Conservation (phyloP, 2,329 filamentous ascomycete genomes). For the Venturia pyrina region DNA sequence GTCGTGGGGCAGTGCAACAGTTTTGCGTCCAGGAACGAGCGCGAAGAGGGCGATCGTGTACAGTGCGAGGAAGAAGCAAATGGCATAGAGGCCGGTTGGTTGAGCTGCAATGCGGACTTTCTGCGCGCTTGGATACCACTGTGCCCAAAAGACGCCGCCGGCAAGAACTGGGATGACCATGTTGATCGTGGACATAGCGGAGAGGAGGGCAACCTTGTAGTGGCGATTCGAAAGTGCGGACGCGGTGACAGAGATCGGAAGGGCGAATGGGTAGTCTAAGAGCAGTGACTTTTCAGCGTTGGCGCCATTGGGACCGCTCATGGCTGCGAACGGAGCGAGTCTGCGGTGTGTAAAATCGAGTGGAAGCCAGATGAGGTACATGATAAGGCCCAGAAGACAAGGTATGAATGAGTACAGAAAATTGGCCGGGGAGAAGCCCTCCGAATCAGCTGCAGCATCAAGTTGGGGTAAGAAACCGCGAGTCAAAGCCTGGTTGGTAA, state of each 20-base stretch:
- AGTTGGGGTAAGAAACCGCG: constrained; percentile 65
- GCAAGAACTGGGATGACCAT: constrained; percentile 56
- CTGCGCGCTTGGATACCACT: constrained; percentile 43
- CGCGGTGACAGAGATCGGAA: constrained; percentile 50
- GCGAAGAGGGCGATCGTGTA: constrained; percentile 54
- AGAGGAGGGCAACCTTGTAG: constrained; percentile 54
- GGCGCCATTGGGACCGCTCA: constrained; percentile 49
- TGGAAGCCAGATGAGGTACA: constrained; percentile 58
- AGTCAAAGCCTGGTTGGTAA: constrained; percentile 56
- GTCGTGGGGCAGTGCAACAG: constrained; percentile 61
- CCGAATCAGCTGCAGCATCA: constrained; percentile 44
- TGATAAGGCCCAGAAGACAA: constrained; percentile 53
- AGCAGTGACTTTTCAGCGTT: constrained; percentile 55
- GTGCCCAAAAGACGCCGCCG: constrained; percentile 64
- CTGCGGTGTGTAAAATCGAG: constrained; percentile 57
- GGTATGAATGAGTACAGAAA: constrained; percentile 78
- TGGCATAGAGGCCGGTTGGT: constrained; percentile 60
- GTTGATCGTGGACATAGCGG: constrained; percentile 49
- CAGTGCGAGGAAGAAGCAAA: constrained; percentile 62
- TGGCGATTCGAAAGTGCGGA: constrained; percentile 52
- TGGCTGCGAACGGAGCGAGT: constrained; percentile 59
- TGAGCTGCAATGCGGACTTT: constrained; percentile 58
- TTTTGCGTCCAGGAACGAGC: constrained; percentile 48
- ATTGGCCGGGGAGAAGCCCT: constrained; percentile 73
- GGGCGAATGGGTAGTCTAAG: constrained; percentile 58